Evolutionary conservation across 345 rosid genomes (phyloP).

Genomic region (Linum usitatissimum): DNA sequence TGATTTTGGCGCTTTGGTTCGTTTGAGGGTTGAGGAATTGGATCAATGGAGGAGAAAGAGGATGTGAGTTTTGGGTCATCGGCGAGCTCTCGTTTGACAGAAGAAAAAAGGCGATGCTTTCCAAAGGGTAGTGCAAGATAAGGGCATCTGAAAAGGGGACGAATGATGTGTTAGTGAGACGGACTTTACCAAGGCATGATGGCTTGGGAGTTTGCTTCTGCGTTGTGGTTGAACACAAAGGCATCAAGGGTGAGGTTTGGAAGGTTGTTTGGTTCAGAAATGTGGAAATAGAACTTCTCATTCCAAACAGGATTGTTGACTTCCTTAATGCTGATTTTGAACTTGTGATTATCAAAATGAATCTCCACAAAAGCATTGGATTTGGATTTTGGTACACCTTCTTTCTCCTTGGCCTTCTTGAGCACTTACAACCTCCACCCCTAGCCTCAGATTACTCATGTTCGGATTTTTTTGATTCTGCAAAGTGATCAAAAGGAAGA

Average conservation of each 20-base stretch:
- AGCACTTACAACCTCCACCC: slow-evolving; percentile 75
- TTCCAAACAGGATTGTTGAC: slow-evolving; percentile 93
- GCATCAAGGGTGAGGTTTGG: slow-evolving; percentile 65
- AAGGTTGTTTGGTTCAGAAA: slow-evolving; percentile 70
- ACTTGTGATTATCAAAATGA: slow-evolving; percentile 72
- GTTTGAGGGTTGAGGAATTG: too few relatives aligned
- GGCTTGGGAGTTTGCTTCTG: slow-evolving; percentile 36
- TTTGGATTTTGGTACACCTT: slow-evolving; percentile 34
- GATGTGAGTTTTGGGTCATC: slow-evolving; percentile 67
- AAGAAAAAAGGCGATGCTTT: slow-evolving; percentile 62
- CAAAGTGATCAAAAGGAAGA: too few relatives aligned
- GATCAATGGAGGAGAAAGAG: too few relatives aligned
- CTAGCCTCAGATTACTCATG: slow-evolving; percentile 77
- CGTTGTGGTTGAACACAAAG: slow-evolving; percentile 43
- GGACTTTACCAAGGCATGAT: slow-evolving; percentile 75
- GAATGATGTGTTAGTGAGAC: slow-evolving; percentile 68
- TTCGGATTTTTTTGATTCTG: too few relatives aligned
- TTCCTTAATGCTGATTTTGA: slow-evolving; percentile 80
- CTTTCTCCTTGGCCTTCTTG: slow-evolving; percentile 89
- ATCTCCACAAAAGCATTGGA: slow-evolving; percentile 78
- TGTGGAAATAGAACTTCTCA: slow-evolving; percentile 91
- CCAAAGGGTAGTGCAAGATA: slow-evolving; percentile 82
- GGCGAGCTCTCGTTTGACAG: slow-evolving; percentile 86
- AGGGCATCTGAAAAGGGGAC: slow-evolving; percentile 82
- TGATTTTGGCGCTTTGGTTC: background rate